These are phyloP conservation scores for Ilyonectria sp. DNA, from an alignment of 2,329 filamentous ascomycete species.

Conservation along the genomic window DNA sequence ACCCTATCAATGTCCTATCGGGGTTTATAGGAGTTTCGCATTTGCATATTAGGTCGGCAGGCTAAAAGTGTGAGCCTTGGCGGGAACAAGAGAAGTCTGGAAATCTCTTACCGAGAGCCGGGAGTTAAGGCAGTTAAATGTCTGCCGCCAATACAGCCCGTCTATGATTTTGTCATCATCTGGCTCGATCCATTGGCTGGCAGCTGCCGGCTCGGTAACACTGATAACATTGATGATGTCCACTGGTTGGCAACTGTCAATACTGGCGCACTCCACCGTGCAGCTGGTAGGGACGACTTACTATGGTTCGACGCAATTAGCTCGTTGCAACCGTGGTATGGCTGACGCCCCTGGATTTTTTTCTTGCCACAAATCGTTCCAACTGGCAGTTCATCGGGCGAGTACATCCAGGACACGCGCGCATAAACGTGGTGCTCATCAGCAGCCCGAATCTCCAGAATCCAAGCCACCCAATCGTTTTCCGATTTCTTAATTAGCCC, in stretches of 20 bases:
- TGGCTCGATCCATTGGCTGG: conserved; percentile 79
- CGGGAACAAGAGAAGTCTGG: conserved; percentile 37
- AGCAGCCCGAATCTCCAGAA: conserved; percentile 82
- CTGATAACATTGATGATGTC: conserved; percentile 82
- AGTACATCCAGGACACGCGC: conserved; percentile 83
- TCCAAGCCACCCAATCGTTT: conserved; percentile 82
- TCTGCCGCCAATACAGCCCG: conserved; percentile 76
- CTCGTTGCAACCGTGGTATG: conserved; percentile 78
- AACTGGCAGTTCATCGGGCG: conserved; percentile 77
- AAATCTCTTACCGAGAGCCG: conserved; percentile 69
- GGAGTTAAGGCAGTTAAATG: conserved; percentile 69
- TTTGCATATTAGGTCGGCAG: conserved; percentile 70
- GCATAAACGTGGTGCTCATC: conserved; percentile 83
- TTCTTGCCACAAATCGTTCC: conserved; percentile 69
- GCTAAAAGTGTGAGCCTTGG: conserved; percentile 53
- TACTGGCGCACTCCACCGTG: conserved; percentile 6
- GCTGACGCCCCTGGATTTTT: conserved; percentile 67
- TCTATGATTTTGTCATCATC: conserved; percentile 75
- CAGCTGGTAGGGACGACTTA: conserved; percentile 53
- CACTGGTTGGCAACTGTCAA: conserved; percentile 60
- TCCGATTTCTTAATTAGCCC: conserved; percentile 51
- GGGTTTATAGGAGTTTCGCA: conserved; percentile 74
- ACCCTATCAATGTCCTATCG: conserved; percentile 72
- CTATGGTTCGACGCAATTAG: conserved; percentile 81
- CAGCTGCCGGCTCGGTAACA: conserved; percentile 73